Conservation (phyloP, 768 basidiomycete genomes). For the Termitomyces sp. region DNA sequence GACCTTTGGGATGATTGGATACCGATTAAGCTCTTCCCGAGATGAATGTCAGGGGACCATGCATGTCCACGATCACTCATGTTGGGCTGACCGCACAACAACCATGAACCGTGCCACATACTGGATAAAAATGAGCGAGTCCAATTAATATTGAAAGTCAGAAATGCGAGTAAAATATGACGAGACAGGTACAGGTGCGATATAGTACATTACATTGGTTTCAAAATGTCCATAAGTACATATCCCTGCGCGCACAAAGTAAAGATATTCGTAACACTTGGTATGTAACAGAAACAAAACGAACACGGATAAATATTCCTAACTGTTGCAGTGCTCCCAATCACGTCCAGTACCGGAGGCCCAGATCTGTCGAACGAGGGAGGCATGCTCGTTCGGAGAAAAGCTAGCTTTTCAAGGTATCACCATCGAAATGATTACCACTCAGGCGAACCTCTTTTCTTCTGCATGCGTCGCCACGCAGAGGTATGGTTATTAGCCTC, state of each 20-base stretch:
- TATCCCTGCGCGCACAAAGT: not conserved
- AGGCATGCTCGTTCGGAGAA: not conserved
- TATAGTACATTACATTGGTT: slow-evolving; percentile 5
- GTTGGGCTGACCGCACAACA: no score
- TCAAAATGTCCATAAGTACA: not conserved
- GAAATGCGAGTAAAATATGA: slow-evolving; percentile 1
- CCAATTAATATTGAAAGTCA: not conserved
- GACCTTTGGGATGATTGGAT: not conserved
- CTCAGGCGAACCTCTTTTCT: slow-evolving; percentile 2
- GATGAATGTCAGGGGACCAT: not conserved
- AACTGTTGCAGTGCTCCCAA: not conserved
- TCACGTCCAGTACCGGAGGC: not conserved
- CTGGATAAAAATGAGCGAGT: not conserved
- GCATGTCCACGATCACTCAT: not conserved
- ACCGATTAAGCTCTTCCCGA: not conserved
- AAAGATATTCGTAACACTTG: slow-evolving; percentile 3
- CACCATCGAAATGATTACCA: slow-evolving; percentile 1
- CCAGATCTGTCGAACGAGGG: not conserved
- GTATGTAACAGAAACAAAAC: not conserved
- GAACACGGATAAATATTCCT: not conserved
- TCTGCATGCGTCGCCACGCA: slow-evolving; percentile 1
- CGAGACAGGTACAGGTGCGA: not conserved
- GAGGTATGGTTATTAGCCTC: slow-evolving; percentile 2
- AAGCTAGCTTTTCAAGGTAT: not conserved
- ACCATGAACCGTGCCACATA: not conserved